Evolutionary conservation across 192 early-diverging fungal species (phyloP).

Genomic region (Glomus cerebriforme): DNA sequence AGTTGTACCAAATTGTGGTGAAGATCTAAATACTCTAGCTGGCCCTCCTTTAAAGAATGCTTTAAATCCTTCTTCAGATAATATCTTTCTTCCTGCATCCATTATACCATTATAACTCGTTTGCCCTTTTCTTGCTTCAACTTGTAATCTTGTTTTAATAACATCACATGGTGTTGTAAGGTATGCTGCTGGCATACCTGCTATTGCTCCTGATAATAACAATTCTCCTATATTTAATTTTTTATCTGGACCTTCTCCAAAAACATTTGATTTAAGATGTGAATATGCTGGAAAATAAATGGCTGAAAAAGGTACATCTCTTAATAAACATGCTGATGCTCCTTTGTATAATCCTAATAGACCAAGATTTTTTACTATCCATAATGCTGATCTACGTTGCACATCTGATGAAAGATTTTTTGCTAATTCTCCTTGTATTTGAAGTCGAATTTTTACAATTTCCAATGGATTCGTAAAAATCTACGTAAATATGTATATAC

Average conservation of each 20-base stretch:
- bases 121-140: conserved; percentile 86
- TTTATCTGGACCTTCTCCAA: conserved; percentile 80
- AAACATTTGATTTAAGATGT: conserved; percentile 93
- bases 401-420: conserved; percentile 44
- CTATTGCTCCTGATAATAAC: conserved; percentile 86
- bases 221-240: conserved; percentile 68
- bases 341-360: conserved; percentile 94
- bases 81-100: conserved; percentile 88
- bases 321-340: conserved; percentile 87
- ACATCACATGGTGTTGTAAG: conserved; percentile 97
- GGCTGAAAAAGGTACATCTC: conserved; percentile 96
- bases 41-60: conserved; percentile 98
- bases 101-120: conserved; percentile 82
- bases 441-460: conserved; percentile 98
- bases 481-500: conserved; percentile 7
- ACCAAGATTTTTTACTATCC: conserved; percentile 89
- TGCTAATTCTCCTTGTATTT: conserved; percentile 80
- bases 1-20: conserved; percentile 98
- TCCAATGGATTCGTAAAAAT: conserved; percentile 97
- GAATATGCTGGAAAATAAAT: conserved; percentile 98
- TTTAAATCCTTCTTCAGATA: conserved; percentile 85
- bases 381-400: conserved; percentile 73
- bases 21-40: conserved; percentile 87
- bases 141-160: conserved; percentile 97
- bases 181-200: conserved; percentile 97